Percentiles rank a stretch among this genome's conserved stretches.
Evolutionary conservation across 371 early-diverging fungal species (phyloP).

Genomic region (Zancudomyces culisetae): DNA sequence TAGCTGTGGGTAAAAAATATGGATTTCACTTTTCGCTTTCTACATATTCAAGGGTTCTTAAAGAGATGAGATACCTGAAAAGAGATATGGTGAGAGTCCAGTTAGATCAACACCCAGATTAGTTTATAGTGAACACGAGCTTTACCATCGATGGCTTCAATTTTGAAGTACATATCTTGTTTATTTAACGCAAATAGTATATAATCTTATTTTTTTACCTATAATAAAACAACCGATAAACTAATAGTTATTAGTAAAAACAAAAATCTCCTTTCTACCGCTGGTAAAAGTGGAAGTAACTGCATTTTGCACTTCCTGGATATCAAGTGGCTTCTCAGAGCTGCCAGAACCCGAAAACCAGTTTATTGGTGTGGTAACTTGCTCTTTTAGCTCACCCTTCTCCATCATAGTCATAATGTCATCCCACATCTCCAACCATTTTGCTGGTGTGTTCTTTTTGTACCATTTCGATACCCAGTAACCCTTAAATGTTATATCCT

Average conservation of each 20-base stretch:
- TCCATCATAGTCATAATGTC: conserved; percentile 9
- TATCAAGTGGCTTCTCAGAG: neutral
- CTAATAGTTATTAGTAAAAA: neutral
- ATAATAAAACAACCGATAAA: neutral
- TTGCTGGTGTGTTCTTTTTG: conserved; percentile 7
- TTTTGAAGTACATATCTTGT: no score
- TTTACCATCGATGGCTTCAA: no score
- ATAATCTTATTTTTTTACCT: no score
- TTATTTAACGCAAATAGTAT: no score
- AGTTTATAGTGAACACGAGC: no score
- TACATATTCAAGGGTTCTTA: no score
- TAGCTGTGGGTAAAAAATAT: no score
- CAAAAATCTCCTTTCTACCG: neutral
- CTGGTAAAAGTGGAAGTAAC: neutral
- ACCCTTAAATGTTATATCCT: conserved; percentile 51
- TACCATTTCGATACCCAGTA: conserved; percentile 93
- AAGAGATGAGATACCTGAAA: no score
- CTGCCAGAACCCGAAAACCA: neutral
- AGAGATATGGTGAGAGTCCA: no score
- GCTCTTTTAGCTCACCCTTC: conserved; percentile 1
- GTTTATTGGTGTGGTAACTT: neutral
- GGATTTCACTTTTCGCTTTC: no score
- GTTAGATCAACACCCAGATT: no score
- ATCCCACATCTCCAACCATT: conserved; percentile 15
- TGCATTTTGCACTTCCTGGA: neutral